Base-by-base conservation (phyloP, 2,329 filamentous ascomycete species). In the Hortaea werneckii region DNA sequence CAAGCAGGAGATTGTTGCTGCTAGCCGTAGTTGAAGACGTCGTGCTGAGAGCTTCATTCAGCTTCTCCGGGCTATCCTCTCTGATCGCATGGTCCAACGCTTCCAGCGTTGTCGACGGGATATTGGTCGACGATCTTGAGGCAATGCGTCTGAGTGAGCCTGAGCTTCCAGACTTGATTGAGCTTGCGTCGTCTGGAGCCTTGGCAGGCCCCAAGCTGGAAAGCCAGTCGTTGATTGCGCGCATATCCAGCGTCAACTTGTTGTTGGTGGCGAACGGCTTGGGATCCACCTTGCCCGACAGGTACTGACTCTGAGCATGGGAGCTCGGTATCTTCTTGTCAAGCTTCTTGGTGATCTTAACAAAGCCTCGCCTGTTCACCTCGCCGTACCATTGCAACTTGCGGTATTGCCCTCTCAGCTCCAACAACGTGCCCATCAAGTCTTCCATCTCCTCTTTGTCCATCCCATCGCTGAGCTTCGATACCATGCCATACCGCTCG, bases 311-410 rank as follows among this genome's bases (percentile, higher is more conserved):
- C 69, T 95, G 89, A 0, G 86, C 83, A 8, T 55, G 52, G 42
- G 82, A 77, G 3, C 81, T 79, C 40, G 79, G 76, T 2, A 95
- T 79, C 69, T 94, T 95, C 71, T 98, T 98, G 68, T 98, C 92
- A 40, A 95, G 73, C 68, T 98, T 98, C 73, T 98, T 98, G 43
- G 92, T 95, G 65, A 98, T 98, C 71, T 98, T 98, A 65, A 94
- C 80, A 60, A 98, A 98, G 1, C 92, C 92, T 53, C 87, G 78
- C 43, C 89, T 80, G 65, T 98, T 98, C 59, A 96, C 90, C 68
- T 96, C 90, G 42, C 89, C 90, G 63, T 96, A 98, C 89, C 89
- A 96, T 65, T 94, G 86, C 43, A 98, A 73, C 59, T 96, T 96
- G 49, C 92, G 79, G 54, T 96, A 69, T 62, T 94, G 86, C 43